Conservation (phyloP, 306 rosid species). For the Malus fusca region DNA sequence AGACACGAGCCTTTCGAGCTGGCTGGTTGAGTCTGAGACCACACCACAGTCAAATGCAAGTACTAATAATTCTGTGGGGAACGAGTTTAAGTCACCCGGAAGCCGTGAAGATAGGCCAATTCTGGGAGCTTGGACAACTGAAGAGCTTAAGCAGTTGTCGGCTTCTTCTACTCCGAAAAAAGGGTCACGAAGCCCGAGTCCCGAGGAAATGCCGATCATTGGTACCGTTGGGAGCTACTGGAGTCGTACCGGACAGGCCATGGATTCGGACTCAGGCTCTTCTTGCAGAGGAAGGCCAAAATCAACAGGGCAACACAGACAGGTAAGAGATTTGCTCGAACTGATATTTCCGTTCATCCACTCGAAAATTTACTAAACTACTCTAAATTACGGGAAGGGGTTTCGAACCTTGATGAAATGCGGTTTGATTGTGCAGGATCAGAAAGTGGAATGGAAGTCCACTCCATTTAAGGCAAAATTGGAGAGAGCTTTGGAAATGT, state of each 20-base stretch:
- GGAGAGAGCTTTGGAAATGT: conserved; percentile 25
- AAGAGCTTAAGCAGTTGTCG: conserved; percentile 40
- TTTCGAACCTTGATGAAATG: background rate
- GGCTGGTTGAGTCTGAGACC: conserved; percentile 61
- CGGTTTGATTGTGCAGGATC: conserved; percentile 30
- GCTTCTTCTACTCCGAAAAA: conserved; percentile 27
- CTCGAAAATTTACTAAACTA: background rate
- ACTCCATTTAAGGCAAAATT: conserved; percentile 30
- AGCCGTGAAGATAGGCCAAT: conserved; percentile 47
- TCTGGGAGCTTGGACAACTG: conserved; percentile 50
- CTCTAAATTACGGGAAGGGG: no score
- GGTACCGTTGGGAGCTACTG: conserved; percentile 85
- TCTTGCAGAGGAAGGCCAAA: conserved; percentile 11
- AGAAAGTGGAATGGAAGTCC: conserved; percentile 19
- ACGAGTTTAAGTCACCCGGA: conserved; percentile 20
- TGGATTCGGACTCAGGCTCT: conserved; percentile 28
- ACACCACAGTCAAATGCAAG: conserved; percentile 27
- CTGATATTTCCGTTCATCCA: background rate
- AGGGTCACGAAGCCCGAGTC: conserved; percentile 33
- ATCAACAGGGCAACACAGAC: conserved; percentile 4
- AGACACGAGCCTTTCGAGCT: conserved; percentile 76
- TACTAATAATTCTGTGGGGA: conserved; percentile 26
- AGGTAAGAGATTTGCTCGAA: conserved; percentile 8
- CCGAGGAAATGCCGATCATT: conserved; percentile 40
- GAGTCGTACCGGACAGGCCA: conserved; percentile 48